Evolutionary conservation across 768 basidiomycete genomes (phyloP).

Genomic region (Trichaptum fuscoviolaceum): DNA sequence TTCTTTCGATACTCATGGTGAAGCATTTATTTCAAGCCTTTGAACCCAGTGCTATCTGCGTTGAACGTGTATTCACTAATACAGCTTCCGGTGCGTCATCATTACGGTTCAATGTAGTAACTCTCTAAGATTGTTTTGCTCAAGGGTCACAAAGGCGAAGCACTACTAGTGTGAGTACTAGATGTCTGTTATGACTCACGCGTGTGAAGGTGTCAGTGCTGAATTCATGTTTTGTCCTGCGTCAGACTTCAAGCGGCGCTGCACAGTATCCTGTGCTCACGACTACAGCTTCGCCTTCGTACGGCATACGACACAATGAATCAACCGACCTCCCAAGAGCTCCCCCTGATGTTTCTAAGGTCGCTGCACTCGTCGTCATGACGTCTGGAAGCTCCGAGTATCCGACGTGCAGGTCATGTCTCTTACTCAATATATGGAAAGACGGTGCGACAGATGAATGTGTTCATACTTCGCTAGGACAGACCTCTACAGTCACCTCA

Average conservation of each 20-base stretch:
- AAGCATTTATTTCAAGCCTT: neutral
- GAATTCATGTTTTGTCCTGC: neutral
- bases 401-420: too few species aligned
- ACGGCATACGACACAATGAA: neutral
- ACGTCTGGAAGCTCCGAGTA: neutral
- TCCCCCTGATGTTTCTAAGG: neutral
- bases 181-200: neutral
- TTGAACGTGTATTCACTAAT: neutral
- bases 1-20: neutral
- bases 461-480: too few species aligned
- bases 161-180: neutral
- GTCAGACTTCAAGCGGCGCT: neutral
- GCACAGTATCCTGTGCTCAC: neutral
- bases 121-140: neutral
- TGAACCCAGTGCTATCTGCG: neutral
- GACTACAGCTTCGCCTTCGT: neutral
- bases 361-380: neutral
- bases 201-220: neutral
- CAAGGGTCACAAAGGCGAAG: neutral
- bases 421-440: too few species aligned
- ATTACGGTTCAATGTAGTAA: neutral
- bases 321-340: neutral
- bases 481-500: too few species aligned
- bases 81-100: neutral
- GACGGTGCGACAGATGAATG: too few species aligned